Percentiles rank a stretch among this genome's conserved stretches.
Conservation (phyloP, 192 early-diverging fungal genomes). For the Cladochytrium replicatum region DNA sequence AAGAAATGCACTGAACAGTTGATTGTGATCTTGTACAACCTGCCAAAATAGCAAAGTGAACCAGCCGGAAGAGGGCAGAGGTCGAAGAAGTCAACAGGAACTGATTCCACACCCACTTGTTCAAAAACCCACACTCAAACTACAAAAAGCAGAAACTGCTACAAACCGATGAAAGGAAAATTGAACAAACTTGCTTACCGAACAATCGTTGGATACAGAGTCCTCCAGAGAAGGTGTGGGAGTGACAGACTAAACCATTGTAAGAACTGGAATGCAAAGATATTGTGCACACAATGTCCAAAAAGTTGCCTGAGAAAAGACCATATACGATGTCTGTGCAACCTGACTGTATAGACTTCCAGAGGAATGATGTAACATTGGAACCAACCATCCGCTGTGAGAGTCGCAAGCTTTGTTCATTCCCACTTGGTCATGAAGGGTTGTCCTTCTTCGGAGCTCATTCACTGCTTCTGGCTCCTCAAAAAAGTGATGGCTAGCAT, state of each 20-base stretch:
- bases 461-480: constrained; percentile 19
- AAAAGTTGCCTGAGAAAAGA: constrained; percentile 81
- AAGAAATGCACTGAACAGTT: too few relatives aligned
- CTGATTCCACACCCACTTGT: too few relatives aligned
- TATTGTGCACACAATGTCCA: constrained; percentile 78
- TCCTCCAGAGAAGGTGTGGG: constrained; percentile 68
- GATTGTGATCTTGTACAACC: too few relatives aligned
- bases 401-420: neutral
- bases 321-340: constrained; percentile 46
- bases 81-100: too few relatives aligned
- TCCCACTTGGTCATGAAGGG: neutral
- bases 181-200: too few relatives aligned
- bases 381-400: neutral
- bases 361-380: neutral
- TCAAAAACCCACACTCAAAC: too few relatives aligned
- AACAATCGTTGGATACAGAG: constrained; percentile 6
- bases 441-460: neutral
- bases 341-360: neutral
- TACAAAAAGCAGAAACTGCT: too few relatives aligned
- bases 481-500: constrained; percentile 47
- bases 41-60: too few relatives aligned
- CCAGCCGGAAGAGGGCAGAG: too few relatives aligned
- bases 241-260: constrained; percentile 84
- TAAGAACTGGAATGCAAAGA: constrained; percentile 94
- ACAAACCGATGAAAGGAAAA: too few relatives aligned